Percentiles rank a stretch among this genome's conserved stretches.
These are phyloP conservation scores for Ichthyophthirius multifiliis DNA, from an alignment of 169 alveolate species.

Conservation along the genomic window DNA sequence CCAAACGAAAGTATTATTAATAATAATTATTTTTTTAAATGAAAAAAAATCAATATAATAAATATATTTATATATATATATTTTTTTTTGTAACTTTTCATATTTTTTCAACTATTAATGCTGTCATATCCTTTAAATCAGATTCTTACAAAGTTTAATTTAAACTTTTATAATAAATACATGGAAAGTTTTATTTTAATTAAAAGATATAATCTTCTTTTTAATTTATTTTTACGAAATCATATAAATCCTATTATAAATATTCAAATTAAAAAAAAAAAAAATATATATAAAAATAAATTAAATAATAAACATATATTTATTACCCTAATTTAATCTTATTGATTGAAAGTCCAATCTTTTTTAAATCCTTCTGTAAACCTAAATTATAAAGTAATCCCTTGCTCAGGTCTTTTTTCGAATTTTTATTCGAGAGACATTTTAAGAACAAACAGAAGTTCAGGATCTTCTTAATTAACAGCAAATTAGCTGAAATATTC, in stretches of 20 bases:
- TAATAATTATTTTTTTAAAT: too few species aligned
- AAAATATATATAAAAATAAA: background rate
- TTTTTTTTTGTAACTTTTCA: constrained; percentile 13
- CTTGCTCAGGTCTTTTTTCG: background rate
- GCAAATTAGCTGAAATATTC: constrained; percentile 34
- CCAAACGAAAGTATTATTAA: too few species aligned
- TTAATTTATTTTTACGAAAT: background rate
- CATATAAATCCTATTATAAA: constrained; percentile 21
- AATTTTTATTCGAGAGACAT: constrained; percentile 37
- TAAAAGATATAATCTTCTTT: background rate
- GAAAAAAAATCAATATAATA: too few species aligned
- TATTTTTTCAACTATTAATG: constrained; percentile 29
- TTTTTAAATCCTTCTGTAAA: constrained; percentile 58
- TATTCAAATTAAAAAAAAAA: background rate
- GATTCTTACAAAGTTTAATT: constrained; percentile 11
- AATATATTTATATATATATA: too few species aligned
- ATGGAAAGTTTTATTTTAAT: constrained; percentile 5
- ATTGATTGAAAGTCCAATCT: constrained; percentile 31
- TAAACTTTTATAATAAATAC: background rate
- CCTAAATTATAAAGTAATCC: background rate
- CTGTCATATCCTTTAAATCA: constrained; percentile 31
- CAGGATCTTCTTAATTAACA: constrained; percentile 45
- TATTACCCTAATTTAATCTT: background rate
- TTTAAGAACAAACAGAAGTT: constrained; percentile 39
- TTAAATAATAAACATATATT: background rate